Base-by-base conservation (phyloP, 2,329 filamentous ascomycete species). In the Sporothrix dimorphospora region DNA sequence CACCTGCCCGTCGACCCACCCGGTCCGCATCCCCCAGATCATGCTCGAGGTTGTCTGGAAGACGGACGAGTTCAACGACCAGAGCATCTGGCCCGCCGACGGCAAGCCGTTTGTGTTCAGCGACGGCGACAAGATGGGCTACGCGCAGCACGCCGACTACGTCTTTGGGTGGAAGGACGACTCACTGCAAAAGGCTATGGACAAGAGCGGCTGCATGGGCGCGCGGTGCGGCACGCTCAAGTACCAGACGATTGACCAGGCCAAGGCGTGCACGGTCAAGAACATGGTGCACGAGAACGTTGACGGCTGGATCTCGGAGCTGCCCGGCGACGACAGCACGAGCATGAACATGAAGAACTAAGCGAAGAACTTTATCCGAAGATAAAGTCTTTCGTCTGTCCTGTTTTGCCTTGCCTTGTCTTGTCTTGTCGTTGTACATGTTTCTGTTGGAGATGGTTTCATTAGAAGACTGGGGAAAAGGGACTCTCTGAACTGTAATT, bases 31-130 rank as follows among this genome's bases (percentile, higher is more conserved):
- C 71, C 83, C 83, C 11, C 83, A 85, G 78, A 75, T 85, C 16
- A 85, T 85, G 83, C 83, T 82, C 75, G 83, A 85, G 75, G 81
- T 85, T 1, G 82, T 84, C 71, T 84, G 82, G 79, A 82, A 85
- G 75, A 85, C 81, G 11, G 81, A 79, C 3, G 70, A 74, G 61
- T 82, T 82, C 76, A 81, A 81, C 77, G 76, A 81, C 78, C 70
- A 79, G 76, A 73, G 75, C 55, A 77, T 77, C 73, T 80, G 82
- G 82, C 79, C 79, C 53, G 77, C 77, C 55, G 80, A 83, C 77
- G 81, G 81, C 42, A 79, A 81, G 75, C 81, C 81, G 0, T 81
- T 82, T 73, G 77, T 79, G 71, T 76, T 81, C 42, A 78, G 74
- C 72, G 81, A 78, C 1, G 80, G 81, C 45, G 81, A 82, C 75